Base-by-base conservation (phyloP, 2,329 filamentous ascomycete genomes). In the Aspergillus ruber region DNA sequence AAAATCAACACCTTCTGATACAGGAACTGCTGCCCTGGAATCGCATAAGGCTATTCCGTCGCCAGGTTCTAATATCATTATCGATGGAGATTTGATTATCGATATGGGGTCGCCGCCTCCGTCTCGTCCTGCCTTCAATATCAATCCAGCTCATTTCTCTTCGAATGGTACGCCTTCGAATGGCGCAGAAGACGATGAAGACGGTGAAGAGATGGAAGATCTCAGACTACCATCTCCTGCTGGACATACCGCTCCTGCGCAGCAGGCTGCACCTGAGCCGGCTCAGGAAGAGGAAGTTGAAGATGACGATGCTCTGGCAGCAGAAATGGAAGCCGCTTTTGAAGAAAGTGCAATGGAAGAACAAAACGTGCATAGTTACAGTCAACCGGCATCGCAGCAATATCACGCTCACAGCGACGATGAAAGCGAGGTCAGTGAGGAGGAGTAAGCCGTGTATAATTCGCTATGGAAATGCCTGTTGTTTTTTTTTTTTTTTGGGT, bases 351-450 rank as follows among this genome's bases (percentile, higher is more conserved):
- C 64, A 8, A 63, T 64, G 27, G 68, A 66, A 50, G 67, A 67
- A 49, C 66, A 70, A 50, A 70, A 74, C 23, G 73, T 75, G 21
- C 58, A 61, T 23, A 66, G 54, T 20, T 17, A 64, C 64, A 23
- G 60, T 64, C 12, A 62, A 63, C 13, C 56, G 64, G 40, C 62
- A 13, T 59, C 61, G 18, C 60, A 63, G 33, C 61, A 60, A 25
- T 68, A 67, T 21, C 53, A 56, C 46, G 54, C 62, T 40, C 55
- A 58, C 20, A 77, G 72, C 32, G 79, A 81, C 15, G 68, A 74
- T 45, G 81, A 84, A 63, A 84, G 81, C 54, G 80, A 83, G 56
- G 81, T 84, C 46, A 84, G 82, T 54, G 82, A 84, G 61, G 82
- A 84, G 62, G 82, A 84, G 60, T 84, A 53, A 65, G 15, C 45